Percentiles rank a stretch among this genome's conserved stretches.
phyloP scores from a whole-genome alignment of 768 basidiomycete species.

The Boletus sensibilis region DNA sequence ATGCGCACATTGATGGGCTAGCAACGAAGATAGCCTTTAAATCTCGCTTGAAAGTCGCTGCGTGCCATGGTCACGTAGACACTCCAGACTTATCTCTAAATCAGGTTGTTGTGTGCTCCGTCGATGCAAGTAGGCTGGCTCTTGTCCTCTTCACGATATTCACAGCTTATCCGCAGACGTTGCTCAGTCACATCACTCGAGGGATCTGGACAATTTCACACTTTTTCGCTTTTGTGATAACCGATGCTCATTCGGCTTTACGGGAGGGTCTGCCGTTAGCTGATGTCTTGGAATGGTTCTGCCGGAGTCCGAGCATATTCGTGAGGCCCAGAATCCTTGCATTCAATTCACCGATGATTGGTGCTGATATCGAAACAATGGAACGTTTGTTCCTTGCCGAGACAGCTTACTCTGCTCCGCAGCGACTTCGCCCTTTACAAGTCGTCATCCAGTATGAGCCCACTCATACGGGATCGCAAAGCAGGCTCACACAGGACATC shows the following conservation, averaged over 20 bases:
- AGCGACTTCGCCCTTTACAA: constrained; percentile 45
- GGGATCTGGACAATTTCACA: constrained; percentile 44
- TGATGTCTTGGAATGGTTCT: constrained; percentile 47
- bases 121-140: constrained; percentile 36
- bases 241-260: constrained; percentile 39
- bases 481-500: constrained; percentile 47
- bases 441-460: constrained; percentile 55
- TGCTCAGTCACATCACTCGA: constrained; percentile 39
- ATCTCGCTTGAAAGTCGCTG: constrained; percentile 18
- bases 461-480: constrained; percentile 34
- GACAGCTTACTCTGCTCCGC: constrained; percentile 37
- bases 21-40: constrained; percentile 12
- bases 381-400: constrained; percentile 41
- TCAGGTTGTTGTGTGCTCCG: constrained; percentile 42
- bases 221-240: constrained; percentile 44
- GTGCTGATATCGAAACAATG: constrained; percentile 36
- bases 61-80: constrained; percentile 14
- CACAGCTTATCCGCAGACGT: constrained; percentile 30
- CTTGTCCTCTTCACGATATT: constrained; percentile 1
- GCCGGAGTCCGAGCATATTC: constrained; percentile 35
- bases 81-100: constrained; percentile 19
- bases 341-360: constrained; percentile 30
- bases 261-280: constrained; percentile 41
- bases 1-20: constrained; percentile 12
- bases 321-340: constrained; percentile 47